phyloP scores from a whole-genome alignment of 129 eudicot species.

The sunflower (Helianthus annuus) region HanXRQr2.0-SUNRISE NC_035441.2:142762051-142762550 shows the following conservation, averaged over 20 bases:
- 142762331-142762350: too few relatives aligned
- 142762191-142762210: conserved; percentile 60
- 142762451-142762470: conserved; percentile 85
- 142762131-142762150: conserved; percentile 96
- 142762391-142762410: too few relatives aligned
- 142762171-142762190: conserved; percentile 78
- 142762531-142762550: conserved; percentile 99
- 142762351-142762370: too few relatives aligned
- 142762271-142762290: too few relatives aligned
- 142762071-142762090: conserved; percentile 89
- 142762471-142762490: conserved; percentile 67
- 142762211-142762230: too few relatives aligned
- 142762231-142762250: too few relatives aligned
- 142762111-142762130: conserved; percentile 83
- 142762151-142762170: conserved; percentile 70
- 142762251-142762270: too few relatives aligned
- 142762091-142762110: conserved; percentile 76
- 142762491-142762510: conserved; percentile 76
- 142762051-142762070: conserved; percentile 85
- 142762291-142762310: too few relatives aligned
- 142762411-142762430: conserved; percentile 29
- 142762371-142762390: too few relatives aligned
- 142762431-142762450: conserved; percentile 79
- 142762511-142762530: conserved; percentile 82
- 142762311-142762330: too few relatives aligned